A percentile compares a stretch with the other conserved stretches of the same genome.
phyloP scores from a whole-genome alignment of 768 basidiomycete species.

The Panaeolus cyanescens region DNA sequence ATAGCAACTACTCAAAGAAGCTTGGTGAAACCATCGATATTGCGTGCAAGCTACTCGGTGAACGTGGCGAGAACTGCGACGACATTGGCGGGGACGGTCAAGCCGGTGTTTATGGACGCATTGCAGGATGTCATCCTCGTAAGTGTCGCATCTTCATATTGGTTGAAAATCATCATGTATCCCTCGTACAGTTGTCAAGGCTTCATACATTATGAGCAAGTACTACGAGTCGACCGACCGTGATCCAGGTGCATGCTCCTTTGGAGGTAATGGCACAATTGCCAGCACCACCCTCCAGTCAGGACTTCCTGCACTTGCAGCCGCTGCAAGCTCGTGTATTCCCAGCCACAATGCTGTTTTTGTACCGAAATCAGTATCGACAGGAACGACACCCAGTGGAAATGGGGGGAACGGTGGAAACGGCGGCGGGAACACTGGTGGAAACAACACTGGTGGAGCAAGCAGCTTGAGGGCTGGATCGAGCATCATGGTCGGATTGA shows the following conservation, averaged over 20 bases:
- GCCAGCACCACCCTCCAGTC: slow-evolving; percentile 60
- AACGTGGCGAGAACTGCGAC: slow-evolving; percentile 58
- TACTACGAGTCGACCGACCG: slow-evolving; percentile 69
- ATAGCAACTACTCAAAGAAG: slow-evolving; percentile 59
- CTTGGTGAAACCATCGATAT: slow-evolving; percentile 64
- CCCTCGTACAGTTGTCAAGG: slow-evolving; percentile 58
- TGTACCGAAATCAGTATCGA: slow-evolving; percentile 50
- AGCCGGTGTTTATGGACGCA: slow-evolving; percentile 71
- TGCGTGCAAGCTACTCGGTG: slow-evolving; percentile 76
- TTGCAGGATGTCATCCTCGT: slow-evolving; percentile 82
- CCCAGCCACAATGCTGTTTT: slow-evolving; percentile 62
- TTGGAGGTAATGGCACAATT: slow-evolving; percentile 81
- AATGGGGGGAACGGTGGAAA: background rate
- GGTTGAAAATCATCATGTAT: background rate
- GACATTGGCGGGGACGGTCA: slow-evolving; percentile 74
- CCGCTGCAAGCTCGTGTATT: slow-evolving; percentile 67
- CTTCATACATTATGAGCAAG: slow-evolving; percentile 82
- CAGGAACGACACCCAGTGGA: slow-evolving; percentile 8
- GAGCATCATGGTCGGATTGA: background rate
- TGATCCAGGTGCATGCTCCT: slow-evolving; percentile 67
- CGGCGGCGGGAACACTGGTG: background rate
- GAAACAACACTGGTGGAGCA: background rate
- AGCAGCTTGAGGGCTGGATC: background rate
- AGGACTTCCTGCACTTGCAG: slow-evolving; percentile 43
- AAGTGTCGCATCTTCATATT: slow-evolving; percentile 23